Evolutionary conservation across 371 early-diverging fungal species (phyloP).

Genomic region (Chytridium lagenaria): DNA sequence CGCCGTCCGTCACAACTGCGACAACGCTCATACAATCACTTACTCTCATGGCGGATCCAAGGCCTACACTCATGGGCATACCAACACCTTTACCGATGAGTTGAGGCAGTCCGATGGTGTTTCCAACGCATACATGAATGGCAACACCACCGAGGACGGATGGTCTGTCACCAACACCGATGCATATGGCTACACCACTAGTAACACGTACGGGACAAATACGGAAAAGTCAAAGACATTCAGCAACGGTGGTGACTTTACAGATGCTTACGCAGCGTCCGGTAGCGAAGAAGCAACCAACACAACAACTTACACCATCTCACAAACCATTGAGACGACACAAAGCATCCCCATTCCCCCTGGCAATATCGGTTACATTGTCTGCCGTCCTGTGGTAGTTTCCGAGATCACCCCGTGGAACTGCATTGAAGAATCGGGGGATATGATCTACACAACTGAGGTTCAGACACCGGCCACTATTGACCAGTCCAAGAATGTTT

Average conservation of each 20-base stretch:
- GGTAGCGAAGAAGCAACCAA: background rate
- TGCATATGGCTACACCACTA: slow-evolving; percentile 1
- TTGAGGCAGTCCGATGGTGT: background rate
- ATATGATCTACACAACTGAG: background rate
- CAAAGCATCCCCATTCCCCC: background rate
- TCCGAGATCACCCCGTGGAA: slow-evolving; percentile 2
- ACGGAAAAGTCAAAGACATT: background rate
- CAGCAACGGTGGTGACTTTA: background rate
- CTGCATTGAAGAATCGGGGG: background rate
- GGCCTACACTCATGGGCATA: background rate
- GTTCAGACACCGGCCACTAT: background rate
- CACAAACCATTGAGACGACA: background rate
- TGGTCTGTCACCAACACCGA: slow-evolving; percentile 12
- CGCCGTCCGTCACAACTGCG: slow-evolving; percentile 7
- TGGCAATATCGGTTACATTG: background rate
- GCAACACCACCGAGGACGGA: background rate
- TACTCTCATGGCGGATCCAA: slow-evolving; percentile 10
- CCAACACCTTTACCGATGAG: background rate
- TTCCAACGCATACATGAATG: slow-evolving; percentile 1
- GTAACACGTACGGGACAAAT: background rate
- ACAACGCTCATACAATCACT: background rate
- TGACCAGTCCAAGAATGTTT: background rate
- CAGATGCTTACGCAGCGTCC: background rate
- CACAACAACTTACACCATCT: background rate
- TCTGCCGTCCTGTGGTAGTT: background rate